phyloP scores from a whole-genome alignment of 2,329 filamentous ascomycete species.

The Polytolypa hystricis region DNA sequence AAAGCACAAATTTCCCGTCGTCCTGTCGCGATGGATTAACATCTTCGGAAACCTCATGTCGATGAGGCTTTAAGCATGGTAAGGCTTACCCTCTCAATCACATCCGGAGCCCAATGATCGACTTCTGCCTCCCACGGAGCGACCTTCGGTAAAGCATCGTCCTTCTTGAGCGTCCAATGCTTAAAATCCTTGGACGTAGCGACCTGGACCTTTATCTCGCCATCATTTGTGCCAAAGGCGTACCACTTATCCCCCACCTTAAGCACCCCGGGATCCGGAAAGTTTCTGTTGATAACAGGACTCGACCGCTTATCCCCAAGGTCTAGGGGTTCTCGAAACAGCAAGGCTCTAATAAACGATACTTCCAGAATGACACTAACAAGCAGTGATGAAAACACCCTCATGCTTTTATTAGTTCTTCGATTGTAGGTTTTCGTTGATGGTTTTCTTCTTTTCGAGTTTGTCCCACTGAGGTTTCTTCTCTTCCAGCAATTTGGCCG shows the following conservation, averaged over 20 bases:
- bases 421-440: too few species aligned
- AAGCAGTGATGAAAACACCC: too few species aligned
- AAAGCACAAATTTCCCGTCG: constrained; percentile 48
- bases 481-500: too few species aligned
- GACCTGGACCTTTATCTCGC: constrained; percentile 43
- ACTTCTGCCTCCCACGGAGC: constrained; percentile 44
- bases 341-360: too few species aligned
- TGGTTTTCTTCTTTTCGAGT: too few species aligned
- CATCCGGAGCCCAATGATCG: constrained; percentile 53
- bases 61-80: neutral
- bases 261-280: constrained; percentile 38
- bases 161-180: constrained; percentile 38
- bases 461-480: too few species aligned
- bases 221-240: constrained; percentile 46
- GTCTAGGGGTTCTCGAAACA: too few species aligned
- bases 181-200: constrained; percentile 40
- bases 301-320: too few species aligned
- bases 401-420: too few species aligned
- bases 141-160: constrained; percentile 45
- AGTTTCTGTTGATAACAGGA: constrained; percentile 25
- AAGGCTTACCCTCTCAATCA: constrained; percentile 35
- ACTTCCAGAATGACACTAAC: too few species aligned
- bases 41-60: neutral
- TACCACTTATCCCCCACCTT: constrained; percentile 42
- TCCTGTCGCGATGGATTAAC: constrained; percentile 15